Percentiles rank a stretch among this genome's conserved stretches.
Evolutionary conservation across 495 filamentous ascomycete genomes (phyloP).

Genomic region (Daldinia caldariorum): DNA sequence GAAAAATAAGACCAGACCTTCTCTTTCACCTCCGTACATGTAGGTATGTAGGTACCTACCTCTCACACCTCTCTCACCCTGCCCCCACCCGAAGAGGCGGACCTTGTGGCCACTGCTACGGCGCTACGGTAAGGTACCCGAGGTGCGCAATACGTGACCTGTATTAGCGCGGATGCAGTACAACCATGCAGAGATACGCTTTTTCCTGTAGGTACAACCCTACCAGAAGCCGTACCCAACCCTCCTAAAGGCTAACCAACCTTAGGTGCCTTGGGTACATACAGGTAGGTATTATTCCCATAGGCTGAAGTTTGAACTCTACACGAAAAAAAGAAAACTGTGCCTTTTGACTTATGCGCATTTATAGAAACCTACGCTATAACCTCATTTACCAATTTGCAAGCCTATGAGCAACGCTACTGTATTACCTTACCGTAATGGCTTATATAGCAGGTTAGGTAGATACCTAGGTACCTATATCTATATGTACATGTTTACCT

Average conservation of each 20-base stretch:
- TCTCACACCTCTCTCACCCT: not conserved
- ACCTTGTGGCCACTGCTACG: constrained; percentile 28
- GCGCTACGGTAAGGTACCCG: constrained; percentile 46
- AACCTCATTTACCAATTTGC: not conserved
- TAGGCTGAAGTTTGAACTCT: too few species aligned
- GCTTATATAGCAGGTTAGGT: too few species aligned
- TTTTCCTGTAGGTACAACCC: constrained; percentile 2
- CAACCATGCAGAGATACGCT: constrained; percentile 24
- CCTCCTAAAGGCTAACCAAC: not conserved
- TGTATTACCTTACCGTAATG: not conserved
- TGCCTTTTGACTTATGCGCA: not conserved
- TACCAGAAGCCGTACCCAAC: constrained; percentile 1
- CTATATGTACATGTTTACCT: too few species aligned
- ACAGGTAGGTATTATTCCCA: not conserved
- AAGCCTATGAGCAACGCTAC: not conserved
- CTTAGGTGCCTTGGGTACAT: too few species aligned
- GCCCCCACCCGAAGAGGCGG: constrained; percentile 35
- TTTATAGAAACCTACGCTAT: not conserved
- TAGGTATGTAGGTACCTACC: too few species aligned
- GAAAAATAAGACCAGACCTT: constrained; percentile 25
- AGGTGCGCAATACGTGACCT: constrained; percentile 30
- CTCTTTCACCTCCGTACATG: too few species aligned
- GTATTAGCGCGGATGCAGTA: constrained; percentile 43
- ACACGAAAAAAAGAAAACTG: not conserved
- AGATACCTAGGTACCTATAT: too few species aligned